Percentiles rank a stretch among this genome's conserved stretches.
Evolutionary conservation across 2,329 filamentous ascomycete species (phyloP).

Genomic region (Trichoderma cornu-damae): DNA sequence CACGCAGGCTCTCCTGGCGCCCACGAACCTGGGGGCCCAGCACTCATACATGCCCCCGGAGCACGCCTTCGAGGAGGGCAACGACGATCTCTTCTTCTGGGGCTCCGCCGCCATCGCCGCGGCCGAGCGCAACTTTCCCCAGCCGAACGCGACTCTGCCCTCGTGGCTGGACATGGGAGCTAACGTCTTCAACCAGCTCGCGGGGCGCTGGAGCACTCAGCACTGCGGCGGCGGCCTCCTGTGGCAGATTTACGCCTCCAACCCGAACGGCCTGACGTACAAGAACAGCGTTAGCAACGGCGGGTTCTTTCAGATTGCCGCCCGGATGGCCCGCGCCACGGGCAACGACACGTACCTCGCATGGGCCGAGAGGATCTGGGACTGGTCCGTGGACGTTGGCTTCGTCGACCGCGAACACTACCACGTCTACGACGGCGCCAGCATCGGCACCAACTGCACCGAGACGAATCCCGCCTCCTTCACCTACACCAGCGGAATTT

Average conservation of each 20-base stretch:
- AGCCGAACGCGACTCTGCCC: conserved; percentile 51
- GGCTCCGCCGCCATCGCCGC: conserved; percentile 62
- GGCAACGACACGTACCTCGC: conserved; percentile 60
- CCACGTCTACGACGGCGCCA: conserved; percentile 60
- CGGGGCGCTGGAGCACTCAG: conserved; percentile 61
- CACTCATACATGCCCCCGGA: conserved; percentile 56
- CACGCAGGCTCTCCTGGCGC: conserved; percentile 54
- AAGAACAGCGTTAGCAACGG: conserved; percentile 80
- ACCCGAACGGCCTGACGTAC: conserved; percentile 70
- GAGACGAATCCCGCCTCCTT: conserved; percentile 52
- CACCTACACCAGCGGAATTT: conserved; percentile 61
- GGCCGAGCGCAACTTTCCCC: conserved; percentile 62
- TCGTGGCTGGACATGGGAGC: conserved; percentile 62
- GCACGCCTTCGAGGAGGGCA: conserved; percentile 59
- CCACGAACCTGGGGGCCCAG: conserved; percentile 49
- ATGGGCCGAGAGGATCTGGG: conserved; percentile 62
- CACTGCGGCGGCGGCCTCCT: conserved; percentile 66
- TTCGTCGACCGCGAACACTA: conserved; percentile 50
- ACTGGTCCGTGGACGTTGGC: conserved; percentile 56
- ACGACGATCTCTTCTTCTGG: conserved; percentile 74
- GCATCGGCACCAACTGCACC: conserved; percentile 49
- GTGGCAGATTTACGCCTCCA: conserved; percentile 77
- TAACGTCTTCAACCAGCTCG: conserved; percentile 69
- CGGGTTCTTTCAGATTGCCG: conserved; percentile 75
- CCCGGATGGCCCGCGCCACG: conserved; percentile 66